Base-by-base conservation (phyloP, 257 asterid genomes). In the Coffea eugenioides region DNA sequence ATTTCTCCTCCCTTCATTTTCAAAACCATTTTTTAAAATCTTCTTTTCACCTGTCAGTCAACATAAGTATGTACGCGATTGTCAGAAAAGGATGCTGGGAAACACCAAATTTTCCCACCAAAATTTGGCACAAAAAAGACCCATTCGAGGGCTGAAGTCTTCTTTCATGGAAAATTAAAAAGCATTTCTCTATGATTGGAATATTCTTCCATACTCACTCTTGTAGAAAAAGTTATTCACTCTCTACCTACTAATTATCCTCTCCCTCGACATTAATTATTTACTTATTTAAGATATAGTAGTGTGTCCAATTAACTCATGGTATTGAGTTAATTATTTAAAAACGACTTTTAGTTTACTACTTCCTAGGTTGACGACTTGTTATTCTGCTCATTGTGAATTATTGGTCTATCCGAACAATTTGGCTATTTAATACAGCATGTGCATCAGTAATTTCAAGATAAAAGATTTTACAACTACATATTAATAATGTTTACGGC, bases 71-170 rank as follows among this genome's bases (percentile, higher is more conserved):
- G 23, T 43, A n/a, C 61, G 65, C 45, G 69, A 18, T 74, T 64
- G 87, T 81, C 83, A 81, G 79, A 64, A 81, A 84, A 84, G 74
- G 85, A 74, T 52, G 87, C 85, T 51, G 39, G 21, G 41, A 71
- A 41, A 31, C 43, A 39, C 1, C 27, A 61, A 78, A 45, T 23
- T 65, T 39, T 81, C 61, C 71, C 49, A 68, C 78, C 76, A 66
- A 73, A 21, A 51, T 74, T 74, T 52, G 75, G 75, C 83, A 51
- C 74, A 73, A 48, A 8, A 49, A 74, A 76, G 73, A 46, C 57
- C 25, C 57, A 76, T 71, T 77, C 8, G 21, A 39, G 41, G 27
- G 78, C 67, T 25, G 65, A 73, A 72, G 79, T 72, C 76, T 56
- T 27, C 25, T 39, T 73, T 77, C 6, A 25, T 49, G 64, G 74